Percentiles rank a stretch among this genome's conserved stretches.
phyloP scores from a whole-genome alignment of 78 protist species.

The Creolimax fragrantissima region DNA sequence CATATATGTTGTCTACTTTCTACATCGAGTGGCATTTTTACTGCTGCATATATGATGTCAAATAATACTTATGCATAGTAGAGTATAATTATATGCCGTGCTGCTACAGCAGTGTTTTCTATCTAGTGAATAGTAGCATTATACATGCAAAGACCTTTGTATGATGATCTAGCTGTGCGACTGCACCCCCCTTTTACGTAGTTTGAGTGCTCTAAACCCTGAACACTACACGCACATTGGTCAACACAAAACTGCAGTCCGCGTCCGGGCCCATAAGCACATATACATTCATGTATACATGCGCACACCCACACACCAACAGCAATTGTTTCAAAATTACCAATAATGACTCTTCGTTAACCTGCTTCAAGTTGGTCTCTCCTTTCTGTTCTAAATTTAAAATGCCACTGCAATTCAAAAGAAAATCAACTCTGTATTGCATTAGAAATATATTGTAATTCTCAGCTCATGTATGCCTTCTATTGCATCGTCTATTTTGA shows the following conservation, averaged over 20 bases:
- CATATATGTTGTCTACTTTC: background rate
- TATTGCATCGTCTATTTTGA: background rate
- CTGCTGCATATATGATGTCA: background rate
- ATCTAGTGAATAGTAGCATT: background rate
- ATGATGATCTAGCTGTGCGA: no score
- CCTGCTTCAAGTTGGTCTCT: background rate
- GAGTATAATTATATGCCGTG: background rate
- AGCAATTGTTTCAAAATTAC: no score
- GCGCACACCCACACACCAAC: no score
- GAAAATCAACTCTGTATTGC: background rate
- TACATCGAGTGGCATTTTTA: background rate
- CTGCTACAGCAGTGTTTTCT: background rate
- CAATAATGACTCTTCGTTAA: background rate
- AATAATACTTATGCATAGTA: background rate
- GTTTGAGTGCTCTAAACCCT: no score
- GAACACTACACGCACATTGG: no score
- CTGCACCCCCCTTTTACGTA: no score
- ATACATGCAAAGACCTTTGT: no score
- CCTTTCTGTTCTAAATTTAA: background rate
- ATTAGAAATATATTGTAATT: background rate
- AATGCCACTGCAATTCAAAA: background rate
- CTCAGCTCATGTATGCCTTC: background rate
- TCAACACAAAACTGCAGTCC: no score
- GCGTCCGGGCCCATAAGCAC: no score
- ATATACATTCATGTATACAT: no score